Evolutionary conservation across 495 filamentous ascomycete genomes (phyloP).

Genomic region (Sphaerosporella brunnea): DNA sequence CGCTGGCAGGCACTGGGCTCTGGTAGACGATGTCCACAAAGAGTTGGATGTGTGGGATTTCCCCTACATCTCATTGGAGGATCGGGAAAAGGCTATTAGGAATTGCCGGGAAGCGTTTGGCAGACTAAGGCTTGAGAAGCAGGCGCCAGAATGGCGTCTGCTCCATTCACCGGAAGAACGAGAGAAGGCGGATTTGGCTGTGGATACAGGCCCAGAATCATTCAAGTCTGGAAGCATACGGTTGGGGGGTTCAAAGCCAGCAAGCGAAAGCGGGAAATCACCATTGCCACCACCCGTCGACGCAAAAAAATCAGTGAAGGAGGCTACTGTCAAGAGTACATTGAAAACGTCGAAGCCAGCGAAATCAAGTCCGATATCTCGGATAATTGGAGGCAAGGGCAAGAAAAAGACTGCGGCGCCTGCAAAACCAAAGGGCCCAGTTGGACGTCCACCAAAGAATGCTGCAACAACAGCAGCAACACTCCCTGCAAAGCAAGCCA

Average conservation of each 20-base stretch:
- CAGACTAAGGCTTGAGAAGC: conserved; percentile 41
- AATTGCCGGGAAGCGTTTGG: conserved; percentile 54
- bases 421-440: conserved; percentile 21
- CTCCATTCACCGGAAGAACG: conserved; percentile 46
- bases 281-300: conserved; percentile 1
- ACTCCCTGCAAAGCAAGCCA: no score
- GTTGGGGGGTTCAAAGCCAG: neutral
- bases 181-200: conserved; percentile 39
- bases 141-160: conserved; percentile 48
- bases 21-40: conserved; percentile 45
- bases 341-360: conserved; percentile 27
- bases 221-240: neutral
- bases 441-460: conserved; percentile 24
- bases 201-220: neutral
- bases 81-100: conserved; percentile 47
- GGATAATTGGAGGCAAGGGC: conserved; percentile 26
- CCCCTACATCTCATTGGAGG: conserved; percentile 39
- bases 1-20: conserved; percentile 30
- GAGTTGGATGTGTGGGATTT: conserved; percentile 54
- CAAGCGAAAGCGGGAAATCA: neutral
- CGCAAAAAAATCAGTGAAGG: neutral
- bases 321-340: neutral
- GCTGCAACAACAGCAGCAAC: conserved; percentile 9
- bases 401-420: conserved; percentile 30
- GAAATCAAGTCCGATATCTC: conserved; percentile 28